Percentiles rank a stretch among this genome's conserved stretches.
Conservation (phyloP, 2,329 filamentous ascomycete species). For the Metarhizium brunneum region DNA sequence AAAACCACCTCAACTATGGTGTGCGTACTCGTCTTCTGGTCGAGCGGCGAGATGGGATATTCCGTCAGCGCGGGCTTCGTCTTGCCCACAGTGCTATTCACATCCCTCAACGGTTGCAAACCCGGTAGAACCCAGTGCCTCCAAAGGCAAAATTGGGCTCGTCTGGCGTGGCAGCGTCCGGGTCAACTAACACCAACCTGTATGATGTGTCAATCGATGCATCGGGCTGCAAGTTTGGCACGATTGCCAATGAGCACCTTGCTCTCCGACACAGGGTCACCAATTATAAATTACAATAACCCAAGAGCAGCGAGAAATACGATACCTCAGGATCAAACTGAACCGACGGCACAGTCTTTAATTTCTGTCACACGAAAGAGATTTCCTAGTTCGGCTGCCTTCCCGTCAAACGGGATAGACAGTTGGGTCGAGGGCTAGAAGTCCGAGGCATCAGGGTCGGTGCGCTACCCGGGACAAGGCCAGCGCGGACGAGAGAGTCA, state of each 20-base stretch:
- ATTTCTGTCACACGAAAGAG: slow-evolving; percentile 7
- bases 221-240: too few species aligned
- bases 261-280: slow-evolving; percentile 6
- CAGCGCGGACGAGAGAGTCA: too few species aligned
- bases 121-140: too few species aligned
- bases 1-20: background rate
- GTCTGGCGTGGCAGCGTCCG: too few species aligned
- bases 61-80: slow-evolving; percentile 28
- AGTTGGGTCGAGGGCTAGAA: slow-evolving; percentile 28
- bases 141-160: too few species aligned
- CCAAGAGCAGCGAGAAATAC: too few species aligned
- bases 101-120: too few species aligned
- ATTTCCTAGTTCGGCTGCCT: slow-evolving; percentile 1
- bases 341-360: slow-evolving; percentile 26
- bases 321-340: slow-evolving; percentile 21
- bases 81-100: background rate
- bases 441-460: too few species aligned
- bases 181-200: too few species aligned
- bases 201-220: too few species aligned
- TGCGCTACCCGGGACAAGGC: too few species aligned
- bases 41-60: slow-evolving; percentile 30
- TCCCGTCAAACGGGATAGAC: slow-evolving; percentile 25
- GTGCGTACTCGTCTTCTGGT: slow-evolving; percentile 35
- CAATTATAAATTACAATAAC: too few species aligned
- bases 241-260: slow-evolving; percentile 1